Conservation (phyloP, 176 grass and related monocot species). For the Microstegium vimineum region DNA sequence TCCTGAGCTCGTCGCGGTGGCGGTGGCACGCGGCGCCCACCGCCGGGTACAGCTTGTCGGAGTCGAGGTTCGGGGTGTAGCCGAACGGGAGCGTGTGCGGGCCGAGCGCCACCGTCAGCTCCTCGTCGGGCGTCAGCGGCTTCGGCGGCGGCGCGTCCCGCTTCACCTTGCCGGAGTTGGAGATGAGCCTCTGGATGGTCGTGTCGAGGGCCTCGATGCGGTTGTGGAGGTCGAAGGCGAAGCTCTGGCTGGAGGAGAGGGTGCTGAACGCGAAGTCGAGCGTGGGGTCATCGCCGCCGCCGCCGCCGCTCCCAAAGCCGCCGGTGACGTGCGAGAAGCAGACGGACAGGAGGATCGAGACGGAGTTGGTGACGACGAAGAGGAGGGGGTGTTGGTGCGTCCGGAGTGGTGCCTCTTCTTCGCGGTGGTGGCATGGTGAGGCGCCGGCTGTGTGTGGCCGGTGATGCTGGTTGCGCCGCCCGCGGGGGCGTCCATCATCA, state of each 20-base stretch:
- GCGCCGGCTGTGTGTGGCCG: neutral
- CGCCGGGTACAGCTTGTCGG: conserved; percentile 32
- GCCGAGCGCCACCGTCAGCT: conserved; percentile 44
- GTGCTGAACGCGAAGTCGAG: conserved; percentile 12
- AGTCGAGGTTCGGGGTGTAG: conserved; percentile 32
- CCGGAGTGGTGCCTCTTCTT: conserved; percentile 8
- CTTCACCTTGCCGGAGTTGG: neutral
- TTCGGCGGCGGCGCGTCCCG: conserved; percentile 1
- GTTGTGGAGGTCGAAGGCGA: conserved; percentile 21
- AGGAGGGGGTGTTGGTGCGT: conserved; percentile 15
- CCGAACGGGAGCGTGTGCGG: conserved; percentile 54
- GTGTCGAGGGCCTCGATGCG: conserved; percentile 4
- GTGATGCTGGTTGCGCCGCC: conserved; percentile 1
- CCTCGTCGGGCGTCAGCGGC: conserved; percentile 14
- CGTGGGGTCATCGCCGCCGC: neutral
- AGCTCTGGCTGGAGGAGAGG: conserved; percentile 25
- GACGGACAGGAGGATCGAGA: conserved; percentile 25
- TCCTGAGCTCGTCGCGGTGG: conserved; percentile 22
- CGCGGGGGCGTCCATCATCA: neutral
- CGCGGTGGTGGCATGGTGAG: neutral
- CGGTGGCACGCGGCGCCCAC: conserved; percentile 24
- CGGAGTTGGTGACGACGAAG: conserved; percentile 24
- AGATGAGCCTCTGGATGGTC: conserved; percentile 22
- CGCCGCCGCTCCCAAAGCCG: neutral
- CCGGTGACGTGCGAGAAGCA: neutral